Evolutionary conservation across 164 flowering plant genomes (phyloP).

Genomic region (Hamamelis virginiana): DNA sequence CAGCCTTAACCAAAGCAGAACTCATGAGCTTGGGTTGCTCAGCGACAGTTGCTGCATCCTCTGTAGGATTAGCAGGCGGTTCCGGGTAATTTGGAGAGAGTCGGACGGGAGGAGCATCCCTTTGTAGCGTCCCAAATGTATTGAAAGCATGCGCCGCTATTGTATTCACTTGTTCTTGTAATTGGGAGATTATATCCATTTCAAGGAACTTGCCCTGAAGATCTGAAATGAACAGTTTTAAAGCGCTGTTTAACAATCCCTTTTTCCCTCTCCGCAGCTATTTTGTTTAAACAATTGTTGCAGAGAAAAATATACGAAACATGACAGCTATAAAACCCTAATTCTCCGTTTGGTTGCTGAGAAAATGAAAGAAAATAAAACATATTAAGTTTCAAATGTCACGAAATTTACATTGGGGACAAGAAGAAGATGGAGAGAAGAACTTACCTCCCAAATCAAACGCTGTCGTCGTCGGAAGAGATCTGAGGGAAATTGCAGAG

Average conservation of each 20-base stretch:
- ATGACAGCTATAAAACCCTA: neutral
- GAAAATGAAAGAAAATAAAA: neutral
- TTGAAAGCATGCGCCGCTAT: slow-evolving; percentile 73
- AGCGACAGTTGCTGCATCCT: slow-evolving; percentile 37
- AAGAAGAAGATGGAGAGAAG: neutral
- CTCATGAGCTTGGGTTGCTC: slow-evolving; percentile 79
- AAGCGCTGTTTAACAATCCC: neutral
- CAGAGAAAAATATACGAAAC: neutral
- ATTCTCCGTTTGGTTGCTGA: neutral
- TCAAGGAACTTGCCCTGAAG: neutral
- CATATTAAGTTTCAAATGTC: neutral
- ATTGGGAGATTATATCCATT: slow-evolving; percentile 89
- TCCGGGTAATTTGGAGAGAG: slow-evolving; percentile 83
- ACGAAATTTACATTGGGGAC: neutral
- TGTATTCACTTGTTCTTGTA: slow-evolving; percentile 77
- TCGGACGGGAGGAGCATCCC: slow-evolving; percentile 86
- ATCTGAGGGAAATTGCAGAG: no score
- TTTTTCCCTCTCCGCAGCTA: neutral
- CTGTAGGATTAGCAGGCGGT: slow-evolving; percentile 50
- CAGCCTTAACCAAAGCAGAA: slow-evolving; percentile 75
- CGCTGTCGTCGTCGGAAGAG: no score
- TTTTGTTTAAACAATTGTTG: no score
- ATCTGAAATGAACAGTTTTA: neutral
- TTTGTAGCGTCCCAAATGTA: slow-evolving; percentile 75
- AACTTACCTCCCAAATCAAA: neutral